These are phyloP conservation scores for Zasmidium angulare DNA, from an alignment of 2,329 filamentous ascomycete species.

Conservation along the genomic window DNA sequence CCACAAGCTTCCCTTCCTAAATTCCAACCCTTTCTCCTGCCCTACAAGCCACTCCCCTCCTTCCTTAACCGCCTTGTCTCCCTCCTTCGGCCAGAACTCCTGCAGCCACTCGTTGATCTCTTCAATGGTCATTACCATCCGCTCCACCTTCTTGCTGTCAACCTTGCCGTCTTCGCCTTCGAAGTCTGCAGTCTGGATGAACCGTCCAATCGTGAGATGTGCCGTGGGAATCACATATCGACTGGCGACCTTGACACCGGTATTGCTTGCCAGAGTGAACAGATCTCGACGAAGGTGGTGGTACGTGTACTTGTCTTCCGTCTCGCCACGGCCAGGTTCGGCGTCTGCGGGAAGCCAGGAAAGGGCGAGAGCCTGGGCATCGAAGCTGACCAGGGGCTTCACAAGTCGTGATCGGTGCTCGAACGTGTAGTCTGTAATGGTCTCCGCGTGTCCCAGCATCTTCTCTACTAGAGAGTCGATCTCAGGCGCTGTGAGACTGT, in stretches of 20 bases:
- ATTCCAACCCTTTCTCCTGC: slow-evolving; percentile 76
- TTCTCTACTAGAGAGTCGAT: slow-evolving; percentile 62
- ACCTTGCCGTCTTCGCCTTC: slow-evolving; percentile 41
- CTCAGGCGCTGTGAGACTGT: slow-evolving; percentile 69
- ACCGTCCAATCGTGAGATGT: slow-evolving; percentile 84
- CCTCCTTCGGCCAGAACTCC: slow-evolving; percentile 65
- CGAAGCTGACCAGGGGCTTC: slow-evolving; percentile 80
- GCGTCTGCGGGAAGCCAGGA: slow-evolving; percentile 80
- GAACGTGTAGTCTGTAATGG: slow-evolving; percentile 66
- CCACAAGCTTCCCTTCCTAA: slow-evolving; percentile 75
- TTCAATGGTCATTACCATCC: slow-evolving; percentile 71
- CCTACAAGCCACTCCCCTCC: slow-evolving; percentile 83
- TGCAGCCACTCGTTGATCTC: slow-evolving; percentile 73
- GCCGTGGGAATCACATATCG: slow-evolving; percentile 87
- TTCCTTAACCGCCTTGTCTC: slow-evolving; percentile 41
- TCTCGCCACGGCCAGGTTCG: slow-evolving; percentile 46
- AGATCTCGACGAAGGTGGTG: slow-evolving; percentile 85
- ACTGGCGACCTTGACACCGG: slow-evolving; percentile 70
- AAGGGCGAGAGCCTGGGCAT: slow-evolving; percentile 79
- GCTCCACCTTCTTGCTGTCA: slow-evolving; percentile 56
- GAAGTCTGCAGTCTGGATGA: slow-evolving; percentile 66
- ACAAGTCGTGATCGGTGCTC: slow-evolving; percentile 71
- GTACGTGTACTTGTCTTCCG: slow-evolving; percentile 74
- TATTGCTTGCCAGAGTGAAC: slow-evolving; percentile 56
- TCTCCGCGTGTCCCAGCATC: slow-evolving; percentile 56